Evolutionary conservation across 129 eudicot species (phyloP).

Genomic region (Rutidosis leptorrhynchoides): DNA sequence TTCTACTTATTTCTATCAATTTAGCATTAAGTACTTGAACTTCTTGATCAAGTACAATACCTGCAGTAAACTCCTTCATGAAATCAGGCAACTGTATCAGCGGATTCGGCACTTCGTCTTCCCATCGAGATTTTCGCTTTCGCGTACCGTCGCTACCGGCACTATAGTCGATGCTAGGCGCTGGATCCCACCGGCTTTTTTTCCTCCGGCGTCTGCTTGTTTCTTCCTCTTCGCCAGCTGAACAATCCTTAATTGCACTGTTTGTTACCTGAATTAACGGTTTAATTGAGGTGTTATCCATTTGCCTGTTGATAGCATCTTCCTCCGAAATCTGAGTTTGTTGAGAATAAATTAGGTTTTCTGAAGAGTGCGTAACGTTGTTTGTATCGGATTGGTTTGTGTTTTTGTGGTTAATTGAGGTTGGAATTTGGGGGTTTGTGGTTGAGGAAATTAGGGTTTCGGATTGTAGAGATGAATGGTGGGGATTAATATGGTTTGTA

Average conservation of each 20-base stretch:
- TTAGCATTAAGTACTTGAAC: slow-evolving; percentile 65
- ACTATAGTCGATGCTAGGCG: slow-evolving; percentile 29
- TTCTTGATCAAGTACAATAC: slow-evolving; percentile 79
- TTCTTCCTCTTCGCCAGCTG: slow-evolving; percentile 30
- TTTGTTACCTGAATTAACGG: slow-evolving; percentile 33
- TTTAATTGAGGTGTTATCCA: slow-evolving; percentile 1
- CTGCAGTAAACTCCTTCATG: slow-evolving; percentile 74
- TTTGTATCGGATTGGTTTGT: background rate
- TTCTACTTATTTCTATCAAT: slow-evolving; percentile 67
- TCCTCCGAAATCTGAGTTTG: background rate
- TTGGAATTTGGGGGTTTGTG: background rate
- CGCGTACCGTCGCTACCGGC: slow-evolving; percentile 26
- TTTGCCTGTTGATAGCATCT: slow-evolving; percentile 10
- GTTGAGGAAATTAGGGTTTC: slow-evolving; percentile 22
- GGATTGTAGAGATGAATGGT: slow-evolving; percentile 28
- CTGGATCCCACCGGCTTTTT: slow-evolving; percentile 38
- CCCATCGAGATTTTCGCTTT: slow-evolving; percentile 65
- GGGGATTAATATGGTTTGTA: slow-evolving; percentile 3
- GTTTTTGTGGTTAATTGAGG: slow-evolving; percentile 6
- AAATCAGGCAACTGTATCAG: slow-evolving; percentile 65
- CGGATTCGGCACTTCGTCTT: slow-evolving; percentile 73
- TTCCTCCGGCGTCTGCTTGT: slow-evolving; percentile 27
- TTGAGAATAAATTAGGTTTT: slow-evolving; percentile 24
- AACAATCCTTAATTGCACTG: slow-evolving; percentile 42
- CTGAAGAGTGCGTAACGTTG: background rate